Evolutionary conservation across 2,329 filamentous ascomycete genomes (phyloP), one percentile per base, ranked within the genome.

Genomic region (Coleophoma cylindrospora): DNA sequence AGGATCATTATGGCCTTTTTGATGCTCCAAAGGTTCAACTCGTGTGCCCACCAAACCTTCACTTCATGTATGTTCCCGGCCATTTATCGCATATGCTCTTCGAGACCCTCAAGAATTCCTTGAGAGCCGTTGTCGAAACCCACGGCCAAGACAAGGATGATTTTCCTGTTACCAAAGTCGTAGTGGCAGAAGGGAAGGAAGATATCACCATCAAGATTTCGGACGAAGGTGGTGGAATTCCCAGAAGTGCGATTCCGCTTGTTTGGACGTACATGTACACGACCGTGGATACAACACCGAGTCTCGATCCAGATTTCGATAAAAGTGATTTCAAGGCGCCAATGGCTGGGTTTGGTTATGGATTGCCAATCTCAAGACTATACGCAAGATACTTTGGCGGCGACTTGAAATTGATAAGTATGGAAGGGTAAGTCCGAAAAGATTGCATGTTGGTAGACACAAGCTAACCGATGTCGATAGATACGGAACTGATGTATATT

Each of bases 211-310:
- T 99, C 75, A 99, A 99, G 73, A 87, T 99, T 61, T 89, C 87
- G 4, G 94, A 99, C 67, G 94, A 99, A 71, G 94, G 94, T 52
- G 94, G 94, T 56, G 94, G 94, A 54, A 97, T 99, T 48, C 91
- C 94, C 0, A 78, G 94, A 62, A 95, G 88, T 61, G 83, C 90
- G 47, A 97, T 99, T 56, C 94, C 94, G 5, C 79, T 99, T 13
- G 94, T 97, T n/a, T 99, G 94, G 94, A 99, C 94, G 12, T 99
- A 99, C 69, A 99, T 97, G 94, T 99, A 99, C 69, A 99, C 94
- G 34, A 99, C 94, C 2, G 94, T 99, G 57, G 94, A 97, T 68
- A 84, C 91, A 61, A 97, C 94, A 19, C 94, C 94, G 13, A 95
- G 85, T 65, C 74, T 99, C 55, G 94, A 99, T 65, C 94, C 94